A percentile compares a stretch with the other conserved stretches of the same genome.
Conservation (phyloP, 2,329 filamentous ascomycete species). For the Sporothrix dimorphospora region DNA sequence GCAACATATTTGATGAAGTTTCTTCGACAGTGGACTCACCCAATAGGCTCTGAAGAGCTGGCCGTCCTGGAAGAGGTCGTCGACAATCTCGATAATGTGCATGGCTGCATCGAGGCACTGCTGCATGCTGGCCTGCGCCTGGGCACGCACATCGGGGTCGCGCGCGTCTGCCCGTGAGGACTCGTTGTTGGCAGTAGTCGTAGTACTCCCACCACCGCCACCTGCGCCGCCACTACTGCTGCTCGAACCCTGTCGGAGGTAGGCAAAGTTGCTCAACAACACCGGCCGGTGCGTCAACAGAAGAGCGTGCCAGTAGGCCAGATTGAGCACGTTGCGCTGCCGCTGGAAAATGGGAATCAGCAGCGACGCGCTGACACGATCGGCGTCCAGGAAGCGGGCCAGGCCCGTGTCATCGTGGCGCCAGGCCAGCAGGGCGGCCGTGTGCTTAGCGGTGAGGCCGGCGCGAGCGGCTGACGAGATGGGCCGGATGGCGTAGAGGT, state of each 20-base stretch:
- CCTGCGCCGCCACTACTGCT: not conserved
- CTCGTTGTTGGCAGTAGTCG: not conserved
- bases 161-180: not conserved
- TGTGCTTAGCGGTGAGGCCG: constrained; percentile 39
- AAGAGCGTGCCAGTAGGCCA: constrained; percentile 49
- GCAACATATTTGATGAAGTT: not conserved
- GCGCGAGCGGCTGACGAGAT: constrained; percentile 38
- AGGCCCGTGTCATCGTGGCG: constrained; percentile 37
- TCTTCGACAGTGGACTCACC: not conserved
- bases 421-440: constrained; percentile 42
- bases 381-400: constrained; percentile 45
- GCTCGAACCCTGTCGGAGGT: constrained; percentile 7
- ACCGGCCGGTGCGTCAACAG: constrained; percentile 47
- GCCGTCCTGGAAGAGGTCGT: constrained; percentile 39
- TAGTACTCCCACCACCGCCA: not conserved
- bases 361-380: constrained; percentile 34
- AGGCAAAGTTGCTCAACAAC: constrained; percentile 43
- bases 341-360: constrained; percentile 34
- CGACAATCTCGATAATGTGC: constrained; percentile 44
- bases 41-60: constrained; percentile 26
- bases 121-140: constrained; percentile 23
- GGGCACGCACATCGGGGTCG: constrained; percentile 10
- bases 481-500: constrained; percentile 44
- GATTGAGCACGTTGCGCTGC: constrained; percentile 47
- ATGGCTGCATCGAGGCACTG: constrained; percentile 47